Evolutionary conservation across 192 early-diverging fungal species (phyloP).

Genomic region (Linnemannia schmuckeri): DNA sequence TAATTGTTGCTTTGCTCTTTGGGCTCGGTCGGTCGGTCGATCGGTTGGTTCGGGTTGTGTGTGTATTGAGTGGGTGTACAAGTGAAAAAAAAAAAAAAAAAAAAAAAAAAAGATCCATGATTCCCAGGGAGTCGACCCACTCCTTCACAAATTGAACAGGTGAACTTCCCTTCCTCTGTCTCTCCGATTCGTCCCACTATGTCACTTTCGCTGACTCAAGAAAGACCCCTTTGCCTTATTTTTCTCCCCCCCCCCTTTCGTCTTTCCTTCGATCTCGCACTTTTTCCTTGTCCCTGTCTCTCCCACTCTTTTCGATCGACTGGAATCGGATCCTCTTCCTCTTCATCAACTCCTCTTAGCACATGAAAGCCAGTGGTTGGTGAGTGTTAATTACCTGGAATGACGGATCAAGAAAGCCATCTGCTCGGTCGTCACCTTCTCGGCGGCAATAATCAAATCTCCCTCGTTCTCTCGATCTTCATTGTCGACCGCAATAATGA

Average conservation of each 20-base stretch:
- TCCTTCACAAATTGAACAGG: neutral
- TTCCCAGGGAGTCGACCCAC: neutral
- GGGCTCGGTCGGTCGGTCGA: neutral
- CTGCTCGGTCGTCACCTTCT: conserved; percentile 91
- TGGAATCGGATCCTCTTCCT: neutral
- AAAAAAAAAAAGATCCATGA: neutral
- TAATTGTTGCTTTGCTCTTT: neutral
- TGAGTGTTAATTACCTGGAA: conserved; percentile 73
- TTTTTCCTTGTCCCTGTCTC: neutral
- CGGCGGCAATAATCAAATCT: conserved; percentile 97
- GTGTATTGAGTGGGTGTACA: neutral
- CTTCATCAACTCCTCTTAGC: too few relatives aligned
- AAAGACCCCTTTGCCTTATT: neutral
- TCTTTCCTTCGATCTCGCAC: neutral
- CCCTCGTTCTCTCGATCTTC: conserved; percentile 99
- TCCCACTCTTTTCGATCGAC: neutral
- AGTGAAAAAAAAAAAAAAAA: neutral
- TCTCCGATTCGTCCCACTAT: neutral
- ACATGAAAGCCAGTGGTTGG: neutral
- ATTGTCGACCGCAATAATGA: conserved; percentile 95
- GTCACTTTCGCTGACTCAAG: neutral
- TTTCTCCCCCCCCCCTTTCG: neutral
- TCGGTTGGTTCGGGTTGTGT: neutral
- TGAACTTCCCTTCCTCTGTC: neutral
- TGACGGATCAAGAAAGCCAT: conserved; percentile 97